Percentiles rank a stretch among this genome's conserved stretches.
These are phyloP conservation scores for Monosporascus sp. DNA, from an alignment of 2,329 filamentous ascomycete genomes.

Conservation along the genomic window DNA sequence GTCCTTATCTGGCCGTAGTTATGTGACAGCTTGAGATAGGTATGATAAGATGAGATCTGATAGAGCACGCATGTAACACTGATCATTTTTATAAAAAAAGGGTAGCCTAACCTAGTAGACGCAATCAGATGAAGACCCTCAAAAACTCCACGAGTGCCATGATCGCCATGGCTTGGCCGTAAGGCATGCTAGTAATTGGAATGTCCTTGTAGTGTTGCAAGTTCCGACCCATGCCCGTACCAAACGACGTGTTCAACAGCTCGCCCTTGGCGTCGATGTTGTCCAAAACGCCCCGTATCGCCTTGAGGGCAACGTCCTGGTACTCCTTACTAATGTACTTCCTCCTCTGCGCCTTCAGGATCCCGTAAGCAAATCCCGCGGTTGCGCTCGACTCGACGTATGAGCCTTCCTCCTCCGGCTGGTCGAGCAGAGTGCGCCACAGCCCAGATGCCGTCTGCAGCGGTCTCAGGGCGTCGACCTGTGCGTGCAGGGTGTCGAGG, in stretches of 20 bases:
- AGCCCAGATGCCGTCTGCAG: slow-evolving; percentile 59
- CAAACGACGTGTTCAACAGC: slow-evolving; percentile 69
- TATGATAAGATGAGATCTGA: no score
- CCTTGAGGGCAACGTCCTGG: slow-evolving; percentile 56
- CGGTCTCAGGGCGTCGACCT: slow-evolving; percentile 58
- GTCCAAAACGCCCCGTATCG: slow-evolving; percentile 60
- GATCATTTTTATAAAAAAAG: no score
- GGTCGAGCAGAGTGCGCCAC: slow-evolving; percentile 71
- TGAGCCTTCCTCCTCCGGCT: slow-evolving; percentile 59
- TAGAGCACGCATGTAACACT: no score
- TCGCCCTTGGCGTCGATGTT: slow-evolving; percentile 65
- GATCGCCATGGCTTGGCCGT: slow-evolving; percentile 80
- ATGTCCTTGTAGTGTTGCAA: slow-evolving; percentile 76
- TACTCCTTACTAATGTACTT: slow-evolving; percentile 62
- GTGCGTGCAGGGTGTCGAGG: slow-evolving; percentile 59
- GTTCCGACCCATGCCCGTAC: slow-evolving; percentile 69
- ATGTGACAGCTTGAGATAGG: no score
- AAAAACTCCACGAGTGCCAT: slow-evolving; percentile 74
- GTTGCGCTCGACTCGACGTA: slow-evolving; percentile 75
- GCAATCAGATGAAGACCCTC: slow-evolving; percentile 44
- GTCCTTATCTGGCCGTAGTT: no score
- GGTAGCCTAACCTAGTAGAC: no score
- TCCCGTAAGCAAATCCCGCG: slow-evolving; percentile 75
- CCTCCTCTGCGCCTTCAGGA: slow-evolving; percentile 68
- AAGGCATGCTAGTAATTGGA: slow-evolving; percentile 73